These are phyloP conservation scores for Cutaneotrichosporon sp. DNA, from an alignment of 1,284 basidiomycete species.

Conservation along the genomic window DNA sequence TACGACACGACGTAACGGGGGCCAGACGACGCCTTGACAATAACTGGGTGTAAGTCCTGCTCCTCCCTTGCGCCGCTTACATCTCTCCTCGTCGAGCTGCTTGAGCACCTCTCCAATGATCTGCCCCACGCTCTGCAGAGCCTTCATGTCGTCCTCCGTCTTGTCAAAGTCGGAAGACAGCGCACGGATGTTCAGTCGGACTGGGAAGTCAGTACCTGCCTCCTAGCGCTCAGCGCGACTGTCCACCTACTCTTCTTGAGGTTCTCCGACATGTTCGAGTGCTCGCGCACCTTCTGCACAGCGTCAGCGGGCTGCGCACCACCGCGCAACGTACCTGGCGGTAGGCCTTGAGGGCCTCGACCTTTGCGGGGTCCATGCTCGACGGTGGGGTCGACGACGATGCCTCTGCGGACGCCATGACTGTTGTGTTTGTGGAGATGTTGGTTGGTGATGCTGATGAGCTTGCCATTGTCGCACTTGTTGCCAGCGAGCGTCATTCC, in stretches of 20 bases:
- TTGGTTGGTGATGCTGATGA: constrained; percentile 4
- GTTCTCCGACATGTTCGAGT: constrained; percentile 72
- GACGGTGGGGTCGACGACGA: constrained; percentile 25
- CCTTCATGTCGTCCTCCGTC: constrained; percentile 99
- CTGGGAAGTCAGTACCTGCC: constrained; percentile 19
- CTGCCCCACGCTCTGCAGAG: constrained; percentile 96
- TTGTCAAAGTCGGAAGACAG: constrained; percentile 86
- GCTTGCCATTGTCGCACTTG: background rate
- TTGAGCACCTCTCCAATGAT: constrained; percentile 99
- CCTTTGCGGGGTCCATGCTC: constrained; percentile 41
- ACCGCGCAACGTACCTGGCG: constrained; percentile 35
- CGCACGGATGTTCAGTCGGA: constrained; percentile 60
- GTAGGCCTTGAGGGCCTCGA: constrained; percentile 48
- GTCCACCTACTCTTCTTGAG: constrained; percentile 76
- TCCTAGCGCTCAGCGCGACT: background rate
- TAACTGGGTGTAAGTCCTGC: constrained; percentile 60
- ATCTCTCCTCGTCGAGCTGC: constrained; percentile 95
- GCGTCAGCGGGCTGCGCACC: constrained; percentile 12
- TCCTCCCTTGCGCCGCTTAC: constrained; percentile 53
- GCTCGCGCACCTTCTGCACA: constrained; percentile 78
- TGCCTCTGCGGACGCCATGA: constrained; percentile 21
- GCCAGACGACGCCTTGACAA: constrained; percentile 97
- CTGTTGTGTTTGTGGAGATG: constrained; percentile 4
- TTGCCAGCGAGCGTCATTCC: background rate
- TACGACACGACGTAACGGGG: constrained; percentile 99